Evolutionary conservation across 129 eudicot genomes (phyloP).

Genomic region (Flaveria linearis): DNA sequence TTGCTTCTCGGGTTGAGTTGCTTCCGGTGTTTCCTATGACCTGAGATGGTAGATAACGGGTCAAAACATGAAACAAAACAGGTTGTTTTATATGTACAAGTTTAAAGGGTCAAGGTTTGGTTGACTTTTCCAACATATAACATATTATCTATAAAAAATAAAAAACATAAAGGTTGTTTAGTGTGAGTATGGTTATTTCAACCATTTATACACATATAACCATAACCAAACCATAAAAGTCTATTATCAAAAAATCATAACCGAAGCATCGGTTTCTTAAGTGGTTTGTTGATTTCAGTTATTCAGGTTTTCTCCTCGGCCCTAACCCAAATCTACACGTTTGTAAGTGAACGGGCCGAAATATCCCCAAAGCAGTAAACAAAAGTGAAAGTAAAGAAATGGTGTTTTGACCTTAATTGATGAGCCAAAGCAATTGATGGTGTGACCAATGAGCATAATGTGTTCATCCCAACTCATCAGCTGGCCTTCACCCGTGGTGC

Average conservation of each 20-base stretch:
- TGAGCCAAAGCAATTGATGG: constrained; percentile 78
- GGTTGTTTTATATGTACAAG: neutral
- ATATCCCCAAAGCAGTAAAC: neutral
- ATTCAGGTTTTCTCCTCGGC: too few species aligned
- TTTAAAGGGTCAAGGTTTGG: neutral
- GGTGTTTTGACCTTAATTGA: constrained; percentile 48
- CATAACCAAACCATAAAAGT: too few species aligned
- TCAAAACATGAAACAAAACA: neutral
- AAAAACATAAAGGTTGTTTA: too few species aligned
- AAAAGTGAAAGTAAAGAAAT: neutral
- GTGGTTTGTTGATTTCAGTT: too few species aligned
- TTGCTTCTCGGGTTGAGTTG: constrained; percentile 76
- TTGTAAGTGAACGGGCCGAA: neutral
- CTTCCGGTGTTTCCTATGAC: constrained; percentile 86
- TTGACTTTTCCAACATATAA: neutral
- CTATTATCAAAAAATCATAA: too few species aligned
- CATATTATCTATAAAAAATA: too few species aligned
- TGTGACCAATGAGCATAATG: constrained; percentile 79
- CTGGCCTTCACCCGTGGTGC: constrained; percentile 83
- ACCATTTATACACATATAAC: too few species aligned
- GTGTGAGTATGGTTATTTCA: too few species aligned
- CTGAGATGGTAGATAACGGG: constrained; percentile 9
- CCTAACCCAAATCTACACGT: neutral
- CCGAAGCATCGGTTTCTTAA: too few species aligned
- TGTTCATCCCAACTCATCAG: constrained; percentile 84